Evolutionary conservation across 768 basidiomycete genomes (phyloP), one percentile per base, ranked within the genome.

Genomic region (Baorangia bicolor): DNA sequence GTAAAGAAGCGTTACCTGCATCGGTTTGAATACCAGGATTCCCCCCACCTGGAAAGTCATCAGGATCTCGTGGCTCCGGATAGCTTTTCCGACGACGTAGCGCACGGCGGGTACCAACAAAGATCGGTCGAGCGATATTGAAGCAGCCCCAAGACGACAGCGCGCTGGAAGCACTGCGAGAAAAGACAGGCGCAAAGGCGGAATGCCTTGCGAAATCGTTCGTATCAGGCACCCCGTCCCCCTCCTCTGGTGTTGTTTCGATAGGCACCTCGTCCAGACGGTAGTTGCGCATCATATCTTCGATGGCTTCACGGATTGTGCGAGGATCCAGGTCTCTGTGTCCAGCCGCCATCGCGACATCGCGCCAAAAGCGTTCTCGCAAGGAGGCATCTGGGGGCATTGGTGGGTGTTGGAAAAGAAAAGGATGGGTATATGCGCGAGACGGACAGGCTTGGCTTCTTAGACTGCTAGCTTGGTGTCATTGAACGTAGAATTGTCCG

Each of bases 361-460:
- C 61, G 48, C 58, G 59, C 67, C 67, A 69, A 31, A 65, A 69
- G 34, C 61, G 65, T n/a, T 65, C 63, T 7, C 51, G 64, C 23
- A 68, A 23, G 7, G 63, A 31, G 43, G 5, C 4, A 30, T 53
- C 57, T 8, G 49, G 25, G 38, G 61, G 20, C 67, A 69, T 68
- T 7, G 38, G 27, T 5, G 38, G 18, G n/a, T 12, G n/a, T 20
- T 35, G 33, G 35, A 30, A 20, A 34, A 20, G 13, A 25, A 33
- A 53, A 51, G 2, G 55, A 38, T 35, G 51, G 21, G 39, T 55
- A 31, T 49, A 49, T 57, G 63, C 37, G 35, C 28, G 41, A 42
- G 49, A 53, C 4, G 16, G 34, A 37, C 20, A 8, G 8, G 38
- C 5, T 10, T 31, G 8, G 38, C 5, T 10, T 31, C 4, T 31